phyloP scores from a whole-genome alignment of 225 moss, liverwort and hornwort genomes.

The Anthoceros angustus region DNA sequence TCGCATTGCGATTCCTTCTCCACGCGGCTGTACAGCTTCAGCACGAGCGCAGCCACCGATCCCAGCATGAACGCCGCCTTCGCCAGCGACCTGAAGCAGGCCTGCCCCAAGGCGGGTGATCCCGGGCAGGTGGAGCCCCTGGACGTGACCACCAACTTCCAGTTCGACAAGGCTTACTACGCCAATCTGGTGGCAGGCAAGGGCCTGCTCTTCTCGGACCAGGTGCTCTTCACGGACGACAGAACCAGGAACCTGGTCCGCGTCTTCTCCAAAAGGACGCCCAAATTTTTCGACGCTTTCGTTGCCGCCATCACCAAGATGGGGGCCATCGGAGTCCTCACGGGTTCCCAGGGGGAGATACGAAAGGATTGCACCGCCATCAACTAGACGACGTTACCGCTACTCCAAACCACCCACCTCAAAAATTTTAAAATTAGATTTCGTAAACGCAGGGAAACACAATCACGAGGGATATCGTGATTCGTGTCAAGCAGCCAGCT shows the following conservation, averaged over 20 bases:
- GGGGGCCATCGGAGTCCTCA: slow-evolving; percentile 22
- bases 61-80: slow-evolving; percentile 13
- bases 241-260: slow-evolving; percentile 15
- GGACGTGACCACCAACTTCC: slow-evolving; percentile 11
- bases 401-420: too few species aligned
- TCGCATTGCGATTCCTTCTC: slow-evolving; percentile 18
- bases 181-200: slow-evolving; percentile 18
- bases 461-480: too few species aligned
- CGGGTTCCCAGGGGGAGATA: slow-evolving; percentile 26
- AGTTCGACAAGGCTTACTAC: slow-evolving; percentile 26
- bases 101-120: slow-evolving; percentile 10
- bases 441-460: too few species aligned
- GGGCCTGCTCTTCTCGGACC: slow-evolving; percentile 27
- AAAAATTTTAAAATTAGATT: too few species aligned
- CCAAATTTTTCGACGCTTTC: slow-evolving; percentile 26
- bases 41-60: slow-evolving; percentile 14
- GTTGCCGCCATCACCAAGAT: slow-evolving; percentile 22
- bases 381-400: slow-evolving; percentile 4
- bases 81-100: slow-evolving; percentile 13
- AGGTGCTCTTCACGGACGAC: slow-evolving; percentile 23
- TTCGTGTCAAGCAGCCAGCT: too few species aligned
- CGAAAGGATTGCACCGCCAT: slow-evolving; percentile 21
- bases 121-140: slow-evolving; percentile 13
- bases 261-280: slow-evolving; percentile 26
- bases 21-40: slow-evolving; percentile 22